Conservation (phyloP, 805 yeast genomes). For the Tetrapisispora arboricola region DNA sequence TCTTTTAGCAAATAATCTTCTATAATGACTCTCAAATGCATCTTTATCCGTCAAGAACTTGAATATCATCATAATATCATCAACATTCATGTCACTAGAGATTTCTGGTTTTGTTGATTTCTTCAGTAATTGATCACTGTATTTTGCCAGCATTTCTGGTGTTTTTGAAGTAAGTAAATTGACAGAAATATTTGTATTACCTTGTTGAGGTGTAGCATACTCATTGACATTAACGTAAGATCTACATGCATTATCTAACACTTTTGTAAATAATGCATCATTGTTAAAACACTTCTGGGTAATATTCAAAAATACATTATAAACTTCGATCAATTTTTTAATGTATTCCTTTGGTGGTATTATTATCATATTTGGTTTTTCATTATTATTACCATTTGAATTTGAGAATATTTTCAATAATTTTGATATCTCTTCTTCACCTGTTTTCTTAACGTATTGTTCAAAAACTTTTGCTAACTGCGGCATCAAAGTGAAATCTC, state of each 20-base stretch:
- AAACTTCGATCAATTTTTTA: slow-evolving; percentile 61
- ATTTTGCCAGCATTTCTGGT: slow-evolving; percentile 84
- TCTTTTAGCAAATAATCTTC: slow-evolving; percentile 81
- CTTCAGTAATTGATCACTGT: slow-evolving; percentile 73
- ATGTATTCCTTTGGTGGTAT: slow-evolving; percentile 62
- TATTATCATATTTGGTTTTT: slow-evolving; percentile 7
- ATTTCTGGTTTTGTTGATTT: slow-evolving; percentile 64
- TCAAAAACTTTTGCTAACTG: slow-evolving; percentile 69
- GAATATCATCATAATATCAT: slow-evolving; percentile 79
- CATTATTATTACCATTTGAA: slow-evolving; percentile 32
- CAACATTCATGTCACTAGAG: slow-evolving; percentile 63
- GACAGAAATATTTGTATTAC: slow-evolving; percentile 34
- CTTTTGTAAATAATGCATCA: slow-evolving; percentile 70
- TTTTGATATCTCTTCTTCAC: slow-evolving; percentile 29
- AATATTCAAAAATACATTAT: slow-evolving; percentile 42
- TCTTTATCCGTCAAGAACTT: slow-evolving; percentile 88
- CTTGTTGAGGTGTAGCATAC: slow-evolving; percentile 62
- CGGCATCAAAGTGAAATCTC: slow-evolving; percentile 70
- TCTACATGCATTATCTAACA: slow-evolving; percentile 83
- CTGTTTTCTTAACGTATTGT: slow-evolving; percentile 58
- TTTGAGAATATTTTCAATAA: slow-evolving; percentile 16
- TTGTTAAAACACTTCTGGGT: slow-evolving; percentile 39
- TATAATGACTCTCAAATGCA: slow-evolving; percentile 86
- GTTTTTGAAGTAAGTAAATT: slow-evolving; percentile 48
- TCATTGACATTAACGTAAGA: slow-evolving; percentile 72